Base-by-base conservation (phyloP, 352 stramenopile genomes). In the Pythium vanterpoolii region DNA sequence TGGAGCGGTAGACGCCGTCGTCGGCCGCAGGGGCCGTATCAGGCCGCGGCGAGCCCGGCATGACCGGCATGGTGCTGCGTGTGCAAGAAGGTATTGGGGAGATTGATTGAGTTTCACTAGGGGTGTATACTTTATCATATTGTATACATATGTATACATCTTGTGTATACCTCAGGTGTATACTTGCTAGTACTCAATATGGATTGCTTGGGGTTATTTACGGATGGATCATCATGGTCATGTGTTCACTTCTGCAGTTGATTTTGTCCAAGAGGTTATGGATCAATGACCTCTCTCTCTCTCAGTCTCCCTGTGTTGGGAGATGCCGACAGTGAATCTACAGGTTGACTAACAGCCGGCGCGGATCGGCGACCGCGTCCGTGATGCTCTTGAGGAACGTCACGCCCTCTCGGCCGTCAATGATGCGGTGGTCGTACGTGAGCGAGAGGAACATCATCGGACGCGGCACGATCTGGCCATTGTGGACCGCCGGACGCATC, bases 371-470 rank as follows among this genome's bases (percentile, higher is more conserved):
- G 65, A 99, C 96, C 68, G 98, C 97, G 43, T 98, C 92, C n/a
- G 95, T 92, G 61, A 99, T 95, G 61, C 77, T 98, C 80, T 99
- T 99, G 59, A 99, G 86, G 83, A 99, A 98, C n/a, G 96, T 99
- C 53, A 99, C 97, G 59, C 93, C 96, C 82, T 99, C 97, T 72
- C 97, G 95, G 50, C 97, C 97, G 78, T 99, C 97, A 68, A 99
- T 99, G 66, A 99, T 89, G 66, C 97, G 90, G 86, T 99, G 97
- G 83, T 99, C 97, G 79, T 99, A 99, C 40, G 97, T 99, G 44
- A 99, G 84, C 44, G 97, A 98, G 43, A 99, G 79, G 71, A 99
- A 99, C 97, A 99, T 99, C 96, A 99, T 99, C n/a, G 97, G 97
- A 51, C 97, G 77, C 18, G 96, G 85, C 55, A 98, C 93, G 42